phyloP scores from a whole-genome alignment of 2,329 filamentous ascomycete genomes.

The Verticillium longisporum region DNA sequence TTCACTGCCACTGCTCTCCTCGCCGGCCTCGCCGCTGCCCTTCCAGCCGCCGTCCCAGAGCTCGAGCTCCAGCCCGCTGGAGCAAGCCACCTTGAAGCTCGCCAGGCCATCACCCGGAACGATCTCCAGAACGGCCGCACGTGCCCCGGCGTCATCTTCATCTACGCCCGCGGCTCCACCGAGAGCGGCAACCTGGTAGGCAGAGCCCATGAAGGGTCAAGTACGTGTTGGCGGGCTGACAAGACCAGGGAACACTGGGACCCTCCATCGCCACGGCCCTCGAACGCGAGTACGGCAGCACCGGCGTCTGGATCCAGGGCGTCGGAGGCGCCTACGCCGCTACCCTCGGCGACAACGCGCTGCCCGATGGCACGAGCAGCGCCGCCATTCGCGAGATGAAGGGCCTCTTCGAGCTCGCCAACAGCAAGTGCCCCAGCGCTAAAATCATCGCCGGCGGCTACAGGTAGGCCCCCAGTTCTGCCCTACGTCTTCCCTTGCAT shows the following conservation, averaged over 20 bases:
- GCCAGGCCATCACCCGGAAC: conserved; percentile 1
- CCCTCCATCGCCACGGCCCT: conserved; percentile 19
- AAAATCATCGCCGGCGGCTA: conserved; percentile 30
- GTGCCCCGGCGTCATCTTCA: conserved; percentile 22
- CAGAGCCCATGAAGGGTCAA: background rate
- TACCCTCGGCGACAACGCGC: conserved; percentile 20
- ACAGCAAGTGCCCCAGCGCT: conserved; percentile 25
- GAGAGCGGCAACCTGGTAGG: conserved; percentile 30
- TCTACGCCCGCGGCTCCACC: conserved; percentile 29
- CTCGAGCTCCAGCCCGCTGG: background rate
- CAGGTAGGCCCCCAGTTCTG: conserved; percentile 19
- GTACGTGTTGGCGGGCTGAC: background rate
- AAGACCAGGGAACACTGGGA: conserved; percentile 14
- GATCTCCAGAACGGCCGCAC: conserved; percentile 1
- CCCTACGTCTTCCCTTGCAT: no score
- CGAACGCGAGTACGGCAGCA: conserved; percentile 14
- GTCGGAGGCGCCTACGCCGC: conserved; percentile 31
- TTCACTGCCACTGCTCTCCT: background rate
- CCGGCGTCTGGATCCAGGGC: conserved; percentile 32
- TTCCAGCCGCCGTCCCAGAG: background rate
- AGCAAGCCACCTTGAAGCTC: background rate
- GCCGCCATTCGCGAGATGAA: conserved; percentile 22
- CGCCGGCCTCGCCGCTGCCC: background rate
- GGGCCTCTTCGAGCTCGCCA: conserved; percentile 24
- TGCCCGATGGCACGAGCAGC: conserved; percentile 20